A percentile compares a stretch with the other conserved stretches of the same genome.
Conservation (phyloP, 1,139 yeast genomes). For the Saccharomyces uvarum region DNA sequence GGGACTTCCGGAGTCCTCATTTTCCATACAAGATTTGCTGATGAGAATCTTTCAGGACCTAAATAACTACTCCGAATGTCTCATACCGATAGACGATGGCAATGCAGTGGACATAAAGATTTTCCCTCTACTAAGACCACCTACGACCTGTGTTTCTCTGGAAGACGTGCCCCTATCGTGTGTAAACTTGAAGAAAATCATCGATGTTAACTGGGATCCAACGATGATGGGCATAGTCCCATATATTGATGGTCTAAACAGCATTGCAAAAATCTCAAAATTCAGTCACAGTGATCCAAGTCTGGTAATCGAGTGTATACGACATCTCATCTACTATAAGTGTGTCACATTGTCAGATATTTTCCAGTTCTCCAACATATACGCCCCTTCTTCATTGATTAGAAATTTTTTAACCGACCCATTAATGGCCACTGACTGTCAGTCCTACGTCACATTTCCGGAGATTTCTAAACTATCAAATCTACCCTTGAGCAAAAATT, state of each 20-base stretch:
- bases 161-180: slow-evolving; percentile 85
- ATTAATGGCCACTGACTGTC: slow-evolving; percentile 76
- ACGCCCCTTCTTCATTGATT: slow-evolving; percentile 80
- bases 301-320: slow-evolving; percentile 78
- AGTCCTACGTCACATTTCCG: slow-evolving; percentile 57
- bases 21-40: slow-evolving; percentile 69
- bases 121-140: slow-evolving; percentile 80
- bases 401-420: slow-evolving; percentile 57
- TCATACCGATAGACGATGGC: slow-evolving; percentile 84
- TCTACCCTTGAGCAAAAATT: slow-evolving; percentile 24
- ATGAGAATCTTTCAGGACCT: slow-evolving; percentile 89
- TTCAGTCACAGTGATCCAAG: slow-evolving; percentile 75
- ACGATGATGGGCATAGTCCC: slow-evolving; percentile 86
- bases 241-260: slow-evolving; percentile 79
- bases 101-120: slow-evolving; percentile 87
- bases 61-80: slow-evolving; percentile 90
- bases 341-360: slow-evolving; percentile 78
- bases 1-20: slow-evolving; percentile 33
- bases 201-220: slow-evolving; percentile 95
- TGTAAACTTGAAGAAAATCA: slow-evolving; percentile 58
- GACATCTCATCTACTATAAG: slow-evolving; percentile 82
- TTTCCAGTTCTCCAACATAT: slow-evolving; percentile 80
- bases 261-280: slow-evolving; percentile 67
- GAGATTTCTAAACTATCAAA: slow-evolving; percentile 17
- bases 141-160: slow-evolving; percentile 53